These are phyloP conservation scores for Tolypocladium amazonense DNA, from an alignment of 2,329 filamentous ascomycete species.

Conservation along the genomic window DNA sequence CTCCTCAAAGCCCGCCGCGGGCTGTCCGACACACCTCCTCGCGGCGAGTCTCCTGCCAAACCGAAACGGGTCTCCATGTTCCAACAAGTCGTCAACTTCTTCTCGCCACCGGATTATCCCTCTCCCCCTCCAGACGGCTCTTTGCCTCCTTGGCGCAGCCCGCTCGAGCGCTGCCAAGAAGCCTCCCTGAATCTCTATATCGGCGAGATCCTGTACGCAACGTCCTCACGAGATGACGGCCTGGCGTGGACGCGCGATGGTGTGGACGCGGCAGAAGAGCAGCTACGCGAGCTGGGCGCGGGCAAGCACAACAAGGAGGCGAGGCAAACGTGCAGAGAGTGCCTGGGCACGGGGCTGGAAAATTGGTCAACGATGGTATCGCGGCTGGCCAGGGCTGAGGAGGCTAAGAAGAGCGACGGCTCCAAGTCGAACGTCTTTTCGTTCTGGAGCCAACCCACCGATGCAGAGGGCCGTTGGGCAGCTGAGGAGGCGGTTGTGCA, in stretches of 20 bases:
- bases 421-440: constrained; percentile 20
- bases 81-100: constrained; percentile 11
- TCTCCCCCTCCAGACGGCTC: constrained; percentile 60
- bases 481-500: constrained; percentile 44
- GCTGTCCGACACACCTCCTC: constrained; percentile 29
- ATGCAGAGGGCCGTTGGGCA: constrained; percentile 36
- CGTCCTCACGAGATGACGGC: constrained; percentile 51
- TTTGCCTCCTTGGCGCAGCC: constrained; percentile 51
- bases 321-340: constrained; percentile 59
- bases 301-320: constrained; percentile 14
- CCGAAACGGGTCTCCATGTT: constrained; percentile 7
- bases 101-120: constrained; percentile 53
- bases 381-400: constrained; percentile 45
- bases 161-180: constrained; percentile 67
- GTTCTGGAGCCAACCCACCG: constrained; percentile 23
- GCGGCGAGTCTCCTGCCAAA: constrained; percentile 2
- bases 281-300: constrained; percentile 35
- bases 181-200: constrained; percentile 82
- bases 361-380: constrained; percentile 81
- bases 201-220: constrained; percentile 81
- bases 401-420: constrained; percentile 24
- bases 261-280: constrained; percentile 68
- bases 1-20: constrained; percentile 68
- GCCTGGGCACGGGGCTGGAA: constrained; percentile 61
- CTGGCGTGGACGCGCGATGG: constrained; percentile 85